Percentiles rank a stretch among this genome's conserved stretches.
Evolutionary conservation across 331 rosid genomes (phyloP).

Genomic region (Phaseolus coccineus): DNA sequence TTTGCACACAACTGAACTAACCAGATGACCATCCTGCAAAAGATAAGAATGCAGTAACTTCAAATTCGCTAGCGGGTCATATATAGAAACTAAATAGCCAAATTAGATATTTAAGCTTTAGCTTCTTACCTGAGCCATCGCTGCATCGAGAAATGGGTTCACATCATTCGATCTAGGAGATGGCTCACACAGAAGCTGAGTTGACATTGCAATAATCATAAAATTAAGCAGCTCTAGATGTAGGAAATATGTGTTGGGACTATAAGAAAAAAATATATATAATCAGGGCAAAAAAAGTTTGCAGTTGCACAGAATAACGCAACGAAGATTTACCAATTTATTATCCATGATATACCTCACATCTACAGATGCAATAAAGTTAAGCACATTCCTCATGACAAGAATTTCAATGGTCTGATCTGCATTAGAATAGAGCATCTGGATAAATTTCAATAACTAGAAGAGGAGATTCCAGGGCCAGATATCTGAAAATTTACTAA

Average conservation of each 20-base stretch:
- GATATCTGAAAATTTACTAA: neutral
- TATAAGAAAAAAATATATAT: slow-evolving; percentile 24
- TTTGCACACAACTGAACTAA: slow-evolving; percentile 60
- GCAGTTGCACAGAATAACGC: slow-evolving; percentile 11
- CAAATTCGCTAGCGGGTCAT: neutral
- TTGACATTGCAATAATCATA: slow-evolving; percentile 73
- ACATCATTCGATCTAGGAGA: slow-evolving; percentile 68
- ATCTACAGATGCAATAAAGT: slow-evolving; percentile 65
- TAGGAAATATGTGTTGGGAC: slow-evolving; percentile 62
- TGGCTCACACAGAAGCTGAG: slow-evolving; percentile 77
- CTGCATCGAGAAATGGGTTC: slow-evolving; percentile 76
- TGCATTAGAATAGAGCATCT: slow-evolving; percentile 47
- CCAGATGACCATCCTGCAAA: slow-evolving; percentile 67
- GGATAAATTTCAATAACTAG: neutral
- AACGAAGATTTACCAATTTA: neutral
- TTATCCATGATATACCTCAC: slow-evolving; percentile 61
- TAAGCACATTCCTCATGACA: slow-evolving; percentile 59
- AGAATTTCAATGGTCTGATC: slow-evolving; percentile 60
- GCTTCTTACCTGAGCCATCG: slow-evolving; percentile 71
- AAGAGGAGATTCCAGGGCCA: neutral
- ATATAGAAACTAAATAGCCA: neutral
- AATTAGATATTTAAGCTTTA: slow-evolving; percentile 4
- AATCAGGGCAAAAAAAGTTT: slow-evolving; percentile 40
- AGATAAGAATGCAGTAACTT: slow-evolving; percentile 27
- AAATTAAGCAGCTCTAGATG: slow-evolving; percentile 77